A percentile compares a stretch with the other conserved stretches of the same genome.
phyloP scores from a whole-genome alignment of 2,329 filamentous ascomycete genomes.

The Venturiaceae sp. region DNA sequence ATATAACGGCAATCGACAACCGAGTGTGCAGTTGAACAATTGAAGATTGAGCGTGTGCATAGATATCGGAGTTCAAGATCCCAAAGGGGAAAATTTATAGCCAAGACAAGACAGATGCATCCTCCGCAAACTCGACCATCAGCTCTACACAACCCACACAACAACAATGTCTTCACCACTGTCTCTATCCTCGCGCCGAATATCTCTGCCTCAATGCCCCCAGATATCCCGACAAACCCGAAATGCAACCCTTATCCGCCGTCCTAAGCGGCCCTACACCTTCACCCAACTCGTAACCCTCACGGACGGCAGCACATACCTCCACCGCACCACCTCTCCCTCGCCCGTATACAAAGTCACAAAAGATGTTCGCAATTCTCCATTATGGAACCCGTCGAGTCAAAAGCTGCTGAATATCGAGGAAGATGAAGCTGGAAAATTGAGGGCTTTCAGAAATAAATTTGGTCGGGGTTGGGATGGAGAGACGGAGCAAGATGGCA shows the following conservation, averaged over 20 bases:
- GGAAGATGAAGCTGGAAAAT: constrained; percentile 84
- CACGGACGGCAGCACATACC: constrained; percentile 80
- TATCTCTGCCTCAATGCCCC: not conserved
- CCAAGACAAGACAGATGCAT: not conserved
- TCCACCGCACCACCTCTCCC: constrained; percentile 68
- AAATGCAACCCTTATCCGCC: constrained; percentile 67
- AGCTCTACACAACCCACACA: not conserved
- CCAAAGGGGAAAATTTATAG: not conserved
- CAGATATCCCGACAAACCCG: constrained; percentile 47
- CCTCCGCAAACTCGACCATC: not conserved
- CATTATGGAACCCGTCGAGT: constrained; percentile 82
- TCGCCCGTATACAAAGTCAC: constrained; percentile 49
- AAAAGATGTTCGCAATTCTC: constrained; percentile 84
- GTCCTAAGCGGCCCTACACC: constrained; percentile 86
- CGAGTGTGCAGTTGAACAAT: not conserved
- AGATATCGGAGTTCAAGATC: not conserved
- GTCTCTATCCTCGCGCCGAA: not conserved
- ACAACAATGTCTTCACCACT: not conserved
- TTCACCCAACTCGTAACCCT: constrained; percentile 96
- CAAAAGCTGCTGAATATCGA: constrained; percentile 79
- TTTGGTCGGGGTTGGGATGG: constrained; percentile 82
- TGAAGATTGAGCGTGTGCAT: too few relatives aligned
- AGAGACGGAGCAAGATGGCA: constrained; percentile 19
- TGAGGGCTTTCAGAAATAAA: constrained; percentile 74
- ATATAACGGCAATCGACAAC: too few relatives aligned